Percentiles rank a stretch among this genome's conserved stretches.
These are phyloP conservation scores for Maudiozyma bulderi DNA, from an alignment of 805 yeast species.

Conservation along the genomic window DNA sequence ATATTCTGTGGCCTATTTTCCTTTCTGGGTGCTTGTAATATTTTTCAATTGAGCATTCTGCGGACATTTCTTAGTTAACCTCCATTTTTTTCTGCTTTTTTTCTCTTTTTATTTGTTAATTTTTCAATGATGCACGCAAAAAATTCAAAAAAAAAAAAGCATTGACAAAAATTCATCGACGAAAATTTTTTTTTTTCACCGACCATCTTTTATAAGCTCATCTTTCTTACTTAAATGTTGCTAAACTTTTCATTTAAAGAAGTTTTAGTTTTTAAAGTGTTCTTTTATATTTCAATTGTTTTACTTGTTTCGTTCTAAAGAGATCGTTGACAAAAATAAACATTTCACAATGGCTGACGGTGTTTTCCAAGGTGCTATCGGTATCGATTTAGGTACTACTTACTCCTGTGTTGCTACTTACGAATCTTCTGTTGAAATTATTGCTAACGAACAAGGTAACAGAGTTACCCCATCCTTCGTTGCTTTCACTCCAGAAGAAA, in stretches of 20 bases:
- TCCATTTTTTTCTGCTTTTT: background rate
- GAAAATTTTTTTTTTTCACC: conserved; percentile 2
- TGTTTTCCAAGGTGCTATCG: conserved; percentile 98
- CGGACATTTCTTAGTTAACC: background rate
- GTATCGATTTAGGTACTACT: conserved; percentile 95
- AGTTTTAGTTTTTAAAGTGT: background rate
- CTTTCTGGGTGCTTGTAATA: no score
- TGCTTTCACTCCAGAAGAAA: conserved; percentile 68
- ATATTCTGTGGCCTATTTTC: no score
- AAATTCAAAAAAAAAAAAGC: background rate
- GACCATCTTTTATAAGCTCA: conserved; percentile 3
- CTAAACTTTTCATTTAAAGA: background rate
- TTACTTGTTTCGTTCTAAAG: background rate
- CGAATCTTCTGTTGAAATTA: conserved; percentile 67
- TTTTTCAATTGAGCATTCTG: no score
- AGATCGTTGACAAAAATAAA: conserved; percentile 1
- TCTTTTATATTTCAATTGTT: no score
- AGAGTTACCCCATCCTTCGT: conserved; percentile 77
- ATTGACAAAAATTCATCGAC: background rate
- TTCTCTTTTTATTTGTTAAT: no score
- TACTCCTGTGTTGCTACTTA: conserved; percentile 70
- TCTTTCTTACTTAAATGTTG: background rate
- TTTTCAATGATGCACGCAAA: conserved; percentile 6
- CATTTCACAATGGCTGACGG: conserved; percentile 74
- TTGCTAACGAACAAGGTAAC: conserved; percentile 81